Conservation (phyloP, 805 yeast genomes). For the Ogataea pini region DNA sequence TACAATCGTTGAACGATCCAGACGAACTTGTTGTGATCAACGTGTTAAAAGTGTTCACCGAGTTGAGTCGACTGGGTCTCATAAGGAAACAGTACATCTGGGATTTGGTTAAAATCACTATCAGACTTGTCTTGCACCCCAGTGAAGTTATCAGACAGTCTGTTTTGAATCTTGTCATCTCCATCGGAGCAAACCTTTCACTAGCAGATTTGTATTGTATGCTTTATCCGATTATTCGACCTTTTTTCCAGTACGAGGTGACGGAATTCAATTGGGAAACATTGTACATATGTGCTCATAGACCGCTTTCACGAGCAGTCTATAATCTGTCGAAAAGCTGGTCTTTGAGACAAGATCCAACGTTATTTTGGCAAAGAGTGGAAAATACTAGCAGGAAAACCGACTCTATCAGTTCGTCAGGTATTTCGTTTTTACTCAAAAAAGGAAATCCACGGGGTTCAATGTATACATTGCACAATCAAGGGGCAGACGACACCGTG, state of each 20-base stretch:
- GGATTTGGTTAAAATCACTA: conserved; percentile 52
- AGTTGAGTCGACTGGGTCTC: conserved; percentile 57
- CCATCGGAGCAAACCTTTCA: conserved; percentile 61
- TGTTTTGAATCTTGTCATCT: conserved; percentile 58
- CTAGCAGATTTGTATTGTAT: conserved; percentile 83
- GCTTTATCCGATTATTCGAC: conserved; percentile 75
- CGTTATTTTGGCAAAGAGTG: conserved; percentile 77
- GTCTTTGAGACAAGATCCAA: conserved; percentile 64
- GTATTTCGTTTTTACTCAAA: conserved; percentile 34
- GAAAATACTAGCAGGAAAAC: conserved; percentile 31
- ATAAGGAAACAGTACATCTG: conserved; percentile 51
- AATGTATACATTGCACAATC: conserved; percentile 20
- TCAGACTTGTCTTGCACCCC: conserved; percentile 76
- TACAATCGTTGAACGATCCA: conserved; percentile 80
- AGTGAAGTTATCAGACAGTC: conserved; percentile 82
- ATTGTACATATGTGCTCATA: conserved; percentile 64
- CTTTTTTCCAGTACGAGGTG: conserved; percentile 76
- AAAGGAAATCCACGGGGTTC: conserved; percentile 22
- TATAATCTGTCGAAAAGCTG: conserved; percentile 67
- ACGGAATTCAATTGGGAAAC: conserved; percentile 65
- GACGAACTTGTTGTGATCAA: conserved; percentile 79
- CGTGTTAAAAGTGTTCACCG: conserved; percentile 61
- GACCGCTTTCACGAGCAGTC: conserved; percentile 65
- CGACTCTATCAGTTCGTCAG: conserved; percentile 50
- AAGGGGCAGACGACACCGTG: conserved; percentile 33